Base-by-base conservation (phyloP, 352 stramenopile species). In the Phytophthora pisi region DNA sequence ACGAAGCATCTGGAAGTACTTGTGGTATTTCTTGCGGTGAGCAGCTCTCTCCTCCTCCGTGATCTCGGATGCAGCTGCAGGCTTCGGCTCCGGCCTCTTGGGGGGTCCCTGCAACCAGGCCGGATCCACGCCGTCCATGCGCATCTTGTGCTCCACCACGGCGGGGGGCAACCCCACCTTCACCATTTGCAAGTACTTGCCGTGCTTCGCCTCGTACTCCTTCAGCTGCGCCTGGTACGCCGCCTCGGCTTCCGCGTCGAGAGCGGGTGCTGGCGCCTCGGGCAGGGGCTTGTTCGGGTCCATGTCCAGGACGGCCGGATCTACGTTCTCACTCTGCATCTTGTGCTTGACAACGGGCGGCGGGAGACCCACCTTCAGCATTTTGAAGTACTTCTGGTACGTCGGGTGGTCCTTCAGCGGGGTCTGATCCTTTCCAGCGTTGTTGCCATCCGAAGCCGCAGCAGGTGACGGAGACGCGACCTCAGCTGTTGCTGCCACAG, bases 1-100 rank as follows among this genome's bases (percentile, higher is more conserved):
- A 5, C 86, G 82, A 50, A 96, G 74, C 88, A 94, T 96, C 57
- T 88, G 75, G 57, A 96, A 94, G 60, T 92, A 96, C 67, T 94
- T 92, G 23, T 77, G 73, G 61, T 92, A 94, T 69, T 92, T 94
- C 26, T 86, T 70, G 30, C 72, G 74, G 62, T 93, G 83, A 0
- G 79, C 77, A 7, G 64, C 75, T 31, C 88, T 74, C 38, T 91
- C 79, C 8, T 80, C 79, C 13, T 86, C 82, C 0, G 76, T 84
- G 7, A 80, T 60, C 4, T 69, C 72, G 1, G 52, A 45, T n/a
- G 61, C 45, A 2, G 58, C 40, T 47, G 54, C 66, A 46, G 66
- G 26, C 58, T 69, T 75, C 20, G 61, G 60, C 20, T 73, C 63
- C 15, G 65, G 53, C 1, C 72, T 69, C 52, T 79, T 78, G 15